Evolutionary conservation across 2,329 filamentous ascomycete species (phyloP), one percentile per base, ranked within the genome.

Genomic region (Fusarium goolgardi): DNA sequence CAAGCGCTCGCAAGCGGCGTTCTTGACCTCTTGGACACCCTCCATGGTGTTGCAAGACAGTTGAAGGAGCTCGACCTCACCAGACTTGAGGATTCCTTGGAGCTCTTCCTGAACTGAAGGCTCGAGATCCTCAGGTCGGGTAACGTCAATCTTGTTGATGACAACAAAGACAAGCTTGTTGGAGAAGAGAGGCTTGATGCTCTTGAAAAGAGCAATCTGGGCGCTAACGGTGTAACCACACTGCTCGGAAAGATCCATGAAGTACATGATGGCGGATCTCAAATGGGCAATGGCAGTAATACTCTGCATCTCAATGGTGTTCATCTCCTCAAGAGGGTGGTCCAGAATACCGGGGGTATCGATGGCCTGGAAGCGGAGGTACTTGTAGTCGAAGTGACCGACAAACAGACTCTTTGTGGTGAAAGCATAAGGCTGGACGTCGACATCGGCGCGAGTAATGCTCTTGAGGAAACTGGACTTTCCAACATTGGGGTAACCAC

Each of bases 301-400:
- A 65, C 92, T 80, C 84, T 98, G 96, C 93, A 98, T 98, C 82
- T 99, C 96, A 77, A 99, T 99, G 5, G 96, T 98, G 83, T 97
- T 97, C 96, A 98, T 99, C 83, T 98, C 96, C 81, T 98, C 96
- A 11, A 99, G 88, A 35, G 95, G 94, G 79, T 99, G 96, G 75
- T 99, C 96, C 64, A 99, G 84, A 72, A 99, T 97, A 85, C 96
- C 96, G n/a, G 95, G 95, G 13, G 96, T 99, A 81, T 99, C 96
- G 73, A 99, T 97, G 29, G 94, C 94, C 82, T 85, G 84, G 77
- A 86, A 86, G 35, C 81, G 78, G 58, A 80, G 71, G 57, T 80
- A 80, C 82, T 97, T 97, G 85, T 96, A 97, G 81, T 97, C 94
- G 78, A 98, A 97, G 82, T 99, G 96, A 62, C 96, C 96, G 31